Base-by-base conservation (phyloP, 1,284 basidiomycete genomes). In the Heterobasidion occidentale region DNA sequence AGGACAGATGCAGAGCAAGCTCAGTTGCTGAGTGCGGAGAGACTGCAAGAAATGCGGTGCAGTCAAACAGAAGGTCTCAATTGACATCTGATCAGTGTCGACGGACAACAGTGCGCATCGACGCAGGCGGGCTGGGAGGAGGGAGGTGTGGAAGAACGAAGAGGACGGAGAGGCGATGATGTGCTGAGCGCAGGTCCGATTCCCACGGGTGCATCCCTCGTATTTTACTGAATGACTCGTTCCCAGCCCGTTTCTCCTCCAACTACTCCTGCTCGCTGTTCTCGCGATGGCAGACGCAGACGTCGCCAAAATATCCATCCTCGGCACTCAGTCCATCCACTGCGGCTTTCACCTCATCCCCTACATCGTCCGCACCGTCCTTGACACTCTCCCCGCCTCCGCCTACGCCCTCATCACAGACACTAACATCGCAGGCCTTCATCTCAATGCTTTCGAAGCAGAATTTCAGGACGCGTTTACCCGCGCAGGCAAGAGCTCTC, bases 361-460 rank as follows among this genome's bases (percentile, higher is more conserved):
- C 4, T 90, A 97, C 79, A 90, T 95, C 72, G 88, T 86, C 61
- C 66, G 77, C 52, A 97, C 92, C 14, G 83, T 97, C 62, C 74
- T 92, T 59, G 69, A 78, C 0, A 82, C 81, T 5, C 80, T 97
- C 36, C 80, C 88, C 0, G 90, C 94, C 0, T 92, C 94, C 9
- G 86, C 91, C 56, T 99, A 98, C 74, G 90, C 94, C 65, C 80
- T 99, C 62, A 75, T 99, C 71, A 98, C 95, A 46, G 96, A 99
- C 73, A 86, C 89, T 42, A 86, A 95, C 71, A 84, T 99, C 65
- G 91, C 90, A 0, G 78, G 77, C 2, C 80, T 93, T 61, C 88
- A 95, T 71, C 83, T 96, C 48, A 62, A 75, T 3, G 71, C 77
- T 4, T 87, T 96, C 68, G 74, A 86, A 59, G 64, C 74, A 36